Evolutionary conservation across 2,329 filamentous ascomycete genomes (phyloP), one percentile per base, ranked within the genome.

Genomic region (Colletotrichum sp.): DNA sequence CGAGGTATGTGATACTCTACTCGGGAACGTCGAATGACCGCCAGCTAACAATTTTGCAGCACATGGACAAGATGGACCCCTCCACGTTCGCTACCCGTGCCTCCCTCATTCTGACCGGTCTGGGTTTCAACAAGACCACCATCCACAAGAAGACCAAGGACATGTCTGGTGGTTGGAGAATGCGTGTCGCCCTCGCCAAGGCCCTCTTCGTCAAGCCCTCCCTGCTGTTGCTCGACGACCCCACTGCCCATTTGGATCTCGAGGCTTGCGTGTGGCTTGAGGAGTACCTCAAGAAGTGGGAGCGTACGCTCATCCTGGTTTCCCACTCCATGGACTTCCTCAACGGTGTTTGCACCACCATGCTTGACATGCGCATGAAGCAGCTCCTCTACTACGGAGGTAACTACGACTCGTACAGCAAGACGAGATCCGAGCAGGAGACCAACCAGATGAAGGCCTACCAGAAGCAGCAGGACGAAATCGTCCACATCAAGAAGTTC

Each of bases 61-160:
- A 97, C 86, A 98, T 98, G 92, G 97, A 99, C 88, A 94, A 93
- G 87, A 98, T 99, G 96, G 97, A 99, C 82, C 97, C 97, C 64
- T 97, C 96, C 48, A 99, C 97, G 68, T 99, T 99, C 88, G 90
- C 95, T 83, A 98, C 96, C 77, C 95, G 97, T 84, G 97, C 97
- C 77, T 98, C 96, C 71, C 93, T 98, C 79, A 99, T 99, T 84
- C 88, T 99, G 81, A 99, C 97, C 71, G 97, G 97, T 96, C 94
- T 99, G 75, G 97, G 97, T 79, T 99, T 99, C 93, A 98, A 99
- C 93, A 98, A 98, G 91, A 88, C 87, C 80, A 99, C 97, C 72
- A 98, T 99, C 84, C 90, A 97, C 87, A 99, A 99, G 92, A 98
- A 97, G 93, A 99, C 97, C 82, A 99, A 98, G 92, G 97, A 99